A percentile compares a stretch with the other conserved stretches of the same genome.
Conservation (phyloP, 345 rosid species). For the Cardamine occulta region DNA sequence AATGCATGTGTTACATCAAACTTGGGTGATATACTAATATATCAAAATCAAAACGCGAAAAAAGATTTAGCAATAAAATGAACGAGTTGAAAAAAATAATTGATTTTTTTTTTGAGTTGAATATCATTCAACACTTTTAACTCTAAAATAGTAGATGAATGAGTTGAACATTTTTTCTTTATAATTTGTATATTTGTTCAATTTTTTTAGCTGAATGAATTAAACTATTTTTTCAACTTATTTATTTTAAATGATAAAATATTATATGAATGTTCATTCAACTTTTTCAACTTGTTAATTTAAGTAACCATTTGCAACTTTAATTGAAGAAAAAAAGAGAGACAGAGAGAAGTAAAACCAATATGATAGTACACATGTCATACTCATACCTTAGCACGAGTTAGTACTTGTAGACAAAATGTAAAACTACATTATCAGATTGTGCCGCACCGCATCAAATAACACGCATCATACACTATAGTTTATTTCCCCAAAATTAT, state of each 20-base stretch:
- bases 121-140: too few species aligned
- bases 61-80: background rate
- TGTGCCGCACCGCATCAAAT: conserved; percentile 1
- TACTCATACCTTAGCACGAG: background rate
- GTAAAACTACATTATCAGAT: background rate
- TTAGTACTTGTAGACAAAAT: background rate
- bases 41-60: background rate
- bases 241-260: too few species aligned
- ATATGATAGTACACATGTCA: conserved; percentile 15
- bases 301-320: background rate
- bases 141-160: too few species aligned
- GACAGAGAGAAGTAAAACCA: background rate
- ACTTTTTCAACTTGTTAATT: too few species aligned
- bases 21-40: conserved; percentile 27
- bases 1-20: conserved; percentile 37
- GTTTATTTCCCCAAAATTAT: background rate
- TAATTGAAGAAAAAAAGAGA: too few species aligned
- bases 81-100: too few species aligned
- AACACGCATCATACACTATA: background rate
- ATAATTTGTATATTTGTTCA: too few species aligned
- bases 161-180: too few species aligned
- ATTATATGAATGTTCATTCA: too few species aligned
- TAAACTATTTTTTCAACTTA: too few species aligned
- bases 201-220: too few species aligned
- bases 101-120: too few species aligned